A percentile compares a stretch with the other conserved stretches of the same genome.
These are phyloP conservation scores for Starmera amethionina DNA, from an alignment of 805 yeast species.

Conservation along the genomic window DNA sequence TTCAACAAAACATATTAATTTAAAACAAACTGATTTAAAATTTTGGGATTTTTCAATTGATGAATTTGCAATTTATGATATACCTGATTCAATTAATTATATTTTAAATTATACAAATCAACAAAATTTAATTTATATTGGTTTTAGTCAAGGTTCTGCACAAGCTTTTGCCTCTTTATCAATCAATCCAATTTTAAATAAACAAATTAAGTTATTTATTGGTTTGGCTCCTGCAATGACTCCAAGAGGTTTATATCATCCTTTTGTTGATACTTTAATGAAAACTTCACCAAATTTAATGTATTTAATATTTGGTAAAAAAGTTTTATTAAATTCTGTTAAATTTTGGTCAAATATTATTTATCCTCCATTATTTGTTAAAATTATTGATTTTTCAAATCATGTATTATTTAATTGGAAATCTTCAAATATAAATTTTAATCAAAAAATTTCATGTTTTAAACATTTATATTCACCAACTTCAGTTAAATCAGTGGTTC, in stretches of 20 bases:
- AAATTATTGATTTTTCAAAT: conserved; percentile 64
- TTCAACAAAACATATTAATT: conserved; percentile 62
- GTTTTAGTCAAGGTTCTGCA: conserved; percentile 92
- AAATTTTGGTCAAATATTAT: conserved; percentile 70
- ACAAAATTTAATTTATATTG: conserved; percentile 65
- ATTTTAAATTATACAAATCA: conserved; percentile 42
- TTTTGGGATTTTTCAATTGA: conserved; percentile 92
- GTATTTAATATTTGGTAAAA: conserved; percentile 65
- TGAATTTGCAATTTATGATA: conserved; percentile 86
- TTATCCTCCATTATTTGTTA: conserved; percentile 67
- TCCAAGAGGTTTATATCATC: conserved; percentile 74
- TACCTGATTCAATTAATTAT: conserved; percentile 76
- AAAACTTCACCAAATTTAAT: conserved; percentile 70
- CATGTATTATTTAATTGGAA: conserved; percentile 72
- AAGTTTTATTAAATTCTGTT: conserved; percentile 63
- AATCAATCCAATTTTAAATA: conserved; percentile 52
- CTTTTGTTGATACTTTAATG: conserved; percentile 64
- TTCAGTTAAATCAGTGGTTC: conserved; percentile 87
- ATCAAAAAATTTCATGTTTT: conserved; percentile 73
- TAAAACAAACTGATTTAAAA: conserved; percentile 26
- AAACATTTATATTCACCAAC: conserved; percentile 88
- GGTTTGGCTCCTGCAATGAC: conserved; percentile 94
- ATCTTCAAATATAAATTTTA: conserved; percentile 54
- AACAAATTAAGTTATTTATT: conserved; percentile 44
- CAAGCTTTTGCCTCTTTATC: conserved; percentile 87